These are phyloP conservation scores for Tetrastigma voinierianum DNA, from an alignment of 164 flowering plant genomes.

Conservation along the genomic window DNA sequence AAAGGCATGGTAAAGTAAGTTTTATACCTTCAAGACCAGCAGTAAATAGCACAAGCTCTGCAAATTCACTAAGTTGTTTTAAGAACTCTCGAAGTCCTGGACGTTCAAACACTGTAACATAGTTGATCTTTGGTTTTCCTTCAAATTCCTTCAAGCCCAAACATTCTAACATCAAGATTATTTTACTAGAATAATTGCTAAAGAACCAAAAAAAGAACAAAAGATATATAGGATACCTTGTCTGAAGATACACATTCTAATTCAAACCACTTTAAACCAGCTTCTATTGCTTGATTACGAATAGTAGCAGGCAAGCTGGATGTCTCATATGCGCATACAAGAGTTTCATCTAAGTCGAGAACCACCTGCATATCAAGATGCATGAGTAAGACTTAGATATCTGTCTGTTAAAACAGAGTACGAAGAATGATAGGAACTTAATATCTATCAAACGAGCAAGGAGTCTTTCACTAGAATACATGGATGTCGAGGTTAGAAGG, in stretches of 20 bases:
- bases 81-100: constrained; percentile 90
- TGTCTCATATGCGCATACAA: too few species aligned
- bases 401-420: too few species aligned
- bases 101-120: constrained; percentile 97
- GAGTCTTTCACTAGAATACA: too few species aligned
- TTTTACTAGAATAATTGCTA: not conserved
- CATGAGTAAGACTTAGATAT: too few species aligned
- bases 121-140: constrained; percentile 83
- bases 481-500: too few species aligned
- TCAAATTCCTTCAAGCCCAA: constrained; percentile 64
- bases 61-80: constrained; percentile 69
- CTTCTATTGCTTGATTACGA: too few species aligned
- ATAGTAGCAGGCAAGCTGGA: too few species aligned
- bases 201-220: not conserved
- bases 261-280: too few species aligned
- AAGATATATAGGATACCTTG: not conserved
- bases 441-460: too few species aligned
- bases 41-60: constrained; percentile 86
- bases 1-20: constrained; percentile 1
- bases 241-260: too few species aligned
- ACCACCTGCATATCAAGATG: constrained; percentile 39
- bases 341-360: too few species aligned
- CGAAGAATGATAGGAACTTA: too few species aligned
- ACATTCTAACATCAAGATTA: constrained; percentile 4
- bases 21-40: constrained; percentile 97